Conservation (phyloP, 768 basidiomycete genomes). For the Russula compacta region DNA sequence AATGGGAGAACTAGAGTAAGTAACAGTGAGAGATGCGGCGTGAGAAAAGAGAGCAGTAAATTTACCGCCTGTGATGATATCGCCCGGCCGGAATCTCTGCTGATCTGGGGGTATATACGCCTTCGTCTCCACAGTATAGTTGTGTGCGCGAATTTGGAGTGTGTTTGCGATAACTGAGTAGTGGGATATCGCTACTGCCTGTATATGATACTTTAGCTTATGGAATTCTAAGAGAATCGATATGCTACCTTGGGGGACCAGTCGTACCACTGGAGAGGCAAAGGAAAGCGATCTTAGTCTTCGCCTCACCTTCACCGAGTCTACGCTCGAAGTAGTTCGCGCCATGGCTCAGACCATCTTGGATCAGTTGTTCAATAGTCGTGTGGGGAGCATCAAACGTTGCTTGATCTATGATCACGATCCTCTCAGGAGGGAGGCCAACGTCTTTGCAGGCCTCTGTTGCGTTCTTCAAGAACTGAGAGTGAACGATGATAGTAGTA, state of each 20-base stretch:
- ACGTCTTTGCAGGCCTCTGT: conserved; percentile 5
- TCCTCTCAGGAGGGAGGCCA: conserved; percentile 4
- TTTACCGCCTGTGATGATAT: conserved; percentile 48
- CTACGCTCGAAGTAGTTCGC: conserved; percentile 10
- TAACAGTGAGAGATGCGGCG: neutral
- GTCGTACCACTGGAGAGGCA: conserved; percentile 72
- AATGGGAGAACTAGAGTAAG: conserved; percentile 22
- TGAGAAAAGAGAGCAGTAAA: neutral
- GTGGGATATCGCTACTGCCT: conserved; percentile 64
- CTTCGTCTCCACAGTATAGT: conserved; percentile 26
- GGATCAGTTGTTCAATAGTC: conserved; percentile 8
- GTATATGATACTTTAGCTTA: conserved; percentile 23
- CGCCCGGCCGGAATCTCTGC: conserved; percentile 43
- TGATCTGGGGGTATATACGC: conserved; percentile 27
- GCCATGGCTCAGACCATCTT: conserved; percentile 3
- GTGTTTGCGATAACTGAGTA: conserved; percentile 49
- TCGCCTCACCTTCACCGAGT: conserved; percentile 21
- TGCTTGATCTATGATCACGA: conserved; percentile 9
- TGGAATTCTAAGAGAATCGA: conserved; percentile 21
- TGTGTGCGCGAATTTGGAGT: conserved; percentile 21
- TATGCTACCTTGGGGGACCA: conserved; percentile 33
- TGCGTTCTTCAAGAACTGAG: conserved; percentile 7
- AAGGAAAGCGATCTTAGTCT: conserved; percentile 53
- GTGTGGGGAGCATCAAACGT: conserved; percentile 4
- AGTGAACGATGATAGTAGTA: conserved; percentile 9